These are phyloP conservation scores for Hericium coralloides DNA, from an alignment of 768 basidiomycete genomes.

Conservation along the genomic window DNA sequence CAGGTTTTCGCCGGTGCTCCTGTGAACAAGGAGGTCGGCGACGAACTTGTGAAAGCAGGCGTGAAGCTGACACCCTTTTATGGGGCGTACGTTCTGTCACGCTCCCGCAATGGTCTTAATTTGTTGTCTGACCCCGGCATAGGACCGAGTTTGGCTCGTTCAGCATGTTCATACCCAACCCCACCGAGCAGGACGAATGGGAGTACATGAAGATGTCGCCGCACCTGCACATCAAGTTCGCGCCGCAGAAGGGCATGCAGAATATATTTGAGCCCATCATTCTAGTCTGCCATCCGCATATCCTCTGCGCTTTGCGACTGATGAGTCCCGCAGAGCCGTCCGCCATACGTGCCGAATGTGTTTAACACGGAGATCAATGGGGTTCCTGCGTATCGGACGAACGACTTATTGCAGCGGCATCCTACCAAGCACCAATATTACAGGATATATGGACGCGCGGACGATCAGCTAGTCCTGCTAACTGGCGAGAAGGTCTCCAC, in stretches of 20 bases:
- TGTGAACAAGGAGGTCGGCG: constrained; percentile 25
- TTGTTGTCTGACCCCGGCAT: background rate
- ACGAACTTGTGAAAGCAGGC: constrained; percentile 24
- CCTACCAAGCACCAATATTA: background rate
- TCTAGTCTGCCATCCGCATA: constrained; percentile 21
- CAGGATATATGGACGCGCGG: background rate
- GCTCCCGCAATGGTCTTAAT: too few species aligned
- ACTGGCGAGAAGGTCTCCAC: background rate
- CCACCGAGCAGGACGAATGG: constrained; percentile 20
- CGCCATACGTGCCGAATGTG: background rate
- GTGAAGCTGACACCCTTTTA: constrained; percentile 26
- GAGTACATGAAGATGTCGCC: constrained; percentile 24
- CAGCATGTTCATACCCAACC: constrained; percentile 1
- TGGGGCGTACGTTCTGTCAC: constrained; percentile 24
- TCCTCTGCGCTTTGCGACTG: constrained; percentile 6
- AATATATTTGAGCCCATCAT: constrained; percentile 28
- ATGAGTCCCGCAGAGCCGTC: background rate
- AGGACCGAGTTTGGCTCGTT: constrained; percentile 16
- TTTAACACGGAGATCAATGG: background rate
- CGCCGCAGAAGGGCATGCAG: constrained; percentile 23
- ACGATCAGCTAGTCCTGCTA: background rate
- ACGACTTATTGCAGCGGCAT: background rate
- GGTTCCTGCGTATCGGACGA: background rate
- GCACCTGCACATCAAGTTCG: constrained; percentile 18
- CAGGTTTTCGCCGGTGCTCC: constrained; percentile 33